Evolutionary conservation across 441 rosid genomes (phyloP).

Genomic region (Capsella rubella): DNA sequence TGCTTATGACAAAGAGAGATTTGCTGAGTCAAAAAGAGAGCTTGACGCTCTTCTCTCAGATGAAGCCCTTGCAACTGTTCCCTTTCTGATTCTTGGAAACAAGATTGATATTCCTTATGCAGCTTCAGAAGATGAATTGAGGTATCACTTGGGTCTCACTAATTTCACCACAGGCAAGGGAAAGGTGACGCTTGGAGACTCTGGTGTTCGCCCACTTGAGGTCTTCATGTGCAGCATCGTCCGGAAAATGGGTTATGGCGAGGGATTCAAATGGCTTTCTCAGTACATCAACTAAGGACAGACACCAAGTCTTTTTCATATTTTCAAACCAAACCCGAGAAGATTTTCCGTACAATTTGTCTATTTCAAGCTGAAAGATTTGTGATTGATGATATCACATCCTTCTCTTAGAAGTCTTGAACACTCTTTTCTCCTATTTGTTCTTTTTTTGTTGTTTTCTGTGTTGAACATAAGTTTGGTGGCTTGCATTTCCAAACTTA

Average conservation of each 20-base stretch:
- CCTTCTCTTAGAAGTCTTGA: slow-evolving; percentile 25
- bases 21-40: slow-evolving; percentile 77
- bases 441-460: slow-evolving; percentile 20
- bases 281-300: slow-evolving; percentile 50
- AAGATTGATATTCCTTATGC: slow-evolving; percentile 90
- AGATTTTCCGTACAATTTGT: slow-evolving; percentile 20
- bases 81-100: slow-evolving; percentile 78
- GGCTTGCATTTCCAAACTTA: slow-evolving; percentile 44
- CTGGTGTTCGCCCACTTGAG: slow-evolving; percentile 70
- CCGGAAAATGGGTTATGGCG: slow-evolving; percentile 78
- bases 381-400: slow-evolving; percentile 29
- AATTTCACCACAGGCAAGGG: slow-evolving; percentile 89
- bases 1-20: slow-evolving; percentile 88
- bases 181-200: slow-evolving; percentile 57
- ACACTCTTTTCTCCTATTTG: slow-evolving; percentile 20
- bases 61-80: slow-evolving; percentile 72
- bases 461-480: slow-evolving; percentile 36
- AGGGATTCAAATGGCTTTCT: slow-evolving; percentile 81
- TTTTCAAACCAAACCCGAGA: slow-evolving; percentile 39
- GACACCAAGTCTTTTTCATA: slow-evolving; percentile 11
- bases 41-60: slow-evolving; percentile 87
- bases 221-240: slow-evolving; percentile 84
- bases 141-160: slow-evolving; percentile 72
- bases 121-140: slow-evolving; percentile 84
- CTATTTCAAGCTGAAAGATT: slow-evolving; percentile 20